Conservation (phyloP, 108 stramenopile genomes). For the Nitzschia sp. region DNA sequence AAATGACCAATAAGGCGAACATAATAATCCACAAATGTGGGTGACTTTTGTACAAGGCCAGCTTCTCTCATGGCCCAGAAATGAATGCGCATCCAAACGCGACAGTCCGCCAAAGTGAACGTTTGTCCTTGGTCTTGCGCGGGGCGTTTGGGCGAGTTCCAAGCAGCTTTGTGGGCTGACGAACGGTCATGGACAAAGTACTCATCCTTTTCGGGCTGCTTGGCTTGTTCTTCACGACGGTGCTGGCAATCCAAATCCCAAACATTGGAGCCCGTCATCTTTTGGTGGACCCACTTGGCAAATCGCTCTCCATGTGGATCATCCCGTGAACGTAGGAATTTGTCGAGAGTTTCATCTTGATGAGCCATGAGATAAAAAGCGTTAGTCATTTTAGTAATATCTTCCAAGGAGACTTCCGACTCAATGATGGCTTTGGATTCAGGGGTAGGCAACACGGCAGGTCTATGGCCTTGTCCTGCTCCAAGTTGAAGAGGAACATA, state of each 20-base stretch:
- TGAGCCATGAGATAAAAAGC: constrained; percentile 62
- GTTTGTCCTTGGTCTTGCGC: constrained; percentile 47
- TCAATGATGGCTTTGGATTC: constrained; percentile 40
- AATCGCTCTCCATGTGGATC: constrained; percentile 69
- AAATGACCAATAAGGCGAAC: constrained; percentile 75
- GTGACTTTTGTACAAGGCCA: constrained; percentile 42
- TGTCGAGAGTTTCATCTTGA: constrained; percentile 57
- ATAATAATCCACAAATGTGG: constrained; percentile 70
- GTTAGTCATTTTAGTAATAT: constrained; percentile 50
- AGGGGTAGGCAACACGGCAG: constrained; percentile 4
- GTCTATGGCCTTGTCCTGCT: constrained; percentile 44
- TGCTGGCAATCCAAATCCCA: constrained; percentile 60
- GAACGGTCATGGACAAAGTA: constrained; percentile 57
- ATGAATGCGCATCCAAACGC: constrained; percentile 77
- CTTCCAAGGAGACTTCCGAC: constrained; percentile 44
- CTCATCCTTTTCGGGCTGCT: too few species aligned
- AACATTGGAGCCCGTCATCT: constrained; percentile 52
- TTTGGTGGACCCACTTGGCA: constrained; percentile 74
- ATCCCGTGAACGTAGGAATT: constrained; percentile 59
- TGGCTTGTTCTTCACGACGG: constrained; percentile 14
- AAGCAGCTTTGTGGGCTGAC: constrained; percentile 73
- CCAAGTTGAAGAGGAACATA: constrained; percentile 54
- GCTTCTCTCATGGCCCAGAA: constrained; percentile 67
- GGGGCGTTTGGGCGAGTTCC: constrained; percentile 64
- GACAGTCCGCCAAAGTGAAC: constrained; percentile 62